Percentiles rank a stretch among this genome's conserved stretches.
These are phyloP conservation scores for Diaporthe nobilis DNA, from an alignment of 2,329 filamentous ascomycete genomes.

Conservation along the genomic window DNA sequence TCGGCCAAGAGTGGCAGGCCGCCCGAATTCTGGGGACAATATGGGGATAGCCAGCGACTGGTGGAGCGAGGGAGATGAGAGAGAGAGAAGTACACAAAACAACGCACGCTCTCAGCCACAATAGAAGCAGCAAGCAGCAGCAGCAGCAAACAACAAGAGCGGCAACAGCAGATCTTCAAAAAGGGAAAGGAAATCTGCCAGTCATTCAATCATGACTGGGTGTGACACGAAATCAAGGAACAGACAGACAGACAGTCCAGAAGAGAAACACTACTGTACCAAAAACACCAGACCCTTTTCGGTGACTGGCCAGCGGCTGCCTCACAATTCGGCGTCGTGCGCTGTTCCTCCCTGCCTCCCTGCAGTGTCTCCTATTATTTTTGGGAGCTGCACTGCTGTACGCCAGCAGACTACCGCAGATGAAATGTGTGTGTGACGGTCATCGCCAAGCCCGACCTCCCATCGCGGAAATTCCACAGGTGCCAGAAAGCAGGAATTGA, in stretches of 20 bases:
- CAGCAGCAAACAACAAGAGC: neutral
- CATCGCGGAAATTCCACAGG: constrained; percentile 14
- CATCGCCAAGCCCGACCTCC: constrained; percentile 39
- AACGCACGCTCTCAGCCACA: neutral
- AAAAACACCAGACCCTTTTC: neutral
- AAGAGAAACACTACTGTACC: constrained; percentile 6
- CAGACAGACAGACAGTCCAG: neutral
- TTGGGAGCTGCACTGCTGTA: neutral
- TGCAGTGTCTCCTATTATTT: constrained; percentile 33
- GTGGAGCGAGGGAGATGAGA: constrained; percentile 28
- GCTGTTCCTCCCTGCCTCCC: neutral
- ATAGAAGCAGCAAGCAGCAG: neutral
- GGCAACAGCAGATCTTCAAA: neutral
- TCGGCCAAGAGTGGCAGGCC: constrained; percentile 4
- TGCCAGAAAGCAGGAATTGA: constrained; percentile 2
- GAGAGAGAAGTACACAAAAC: neutral
- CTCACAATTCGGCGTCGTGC: neutral
- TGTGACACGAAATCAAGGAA: constrained; percentile 16
- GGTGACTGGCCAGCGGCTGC: neutral
- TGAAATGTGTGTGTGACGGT: neutral
- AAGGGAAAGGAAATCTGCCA: neutral
- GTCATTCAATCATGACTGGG: neutral
- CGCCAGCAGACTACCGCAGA: neutral
- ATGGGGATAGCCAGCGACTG: constrained; percentile 9
- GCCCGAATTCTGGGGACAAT: constrained; percentile 21